phyloP scores from a whole-genome alignment of 345 rosid genomes.

The Excoecaria cochinchinensis region DNA sequence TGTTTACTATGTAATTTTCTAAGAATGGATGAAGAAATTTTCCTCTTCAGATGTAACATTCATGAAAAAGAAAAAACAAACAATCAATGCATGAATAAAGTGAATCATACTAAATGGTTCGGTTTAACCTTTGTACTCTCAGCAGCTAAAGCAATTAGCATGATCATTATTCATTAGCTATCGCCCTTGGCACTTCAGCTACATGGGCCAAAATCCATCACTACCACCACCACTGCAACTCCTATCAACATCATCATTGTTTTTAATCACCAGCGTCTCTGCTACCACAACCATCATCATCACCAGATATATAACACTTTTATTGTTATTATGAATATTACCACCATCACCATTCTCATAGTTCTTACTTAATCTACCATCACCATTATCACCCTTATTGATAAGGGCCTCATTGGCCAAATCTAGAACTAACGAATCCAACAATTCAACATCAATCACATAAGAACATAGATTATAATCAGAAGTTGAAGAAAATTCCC shows the following conservation, averaged over 20 bases:
- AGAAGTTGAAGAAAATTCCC: no score
- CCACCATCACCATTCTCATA: no score
- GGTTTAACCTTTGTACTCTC: neutral
- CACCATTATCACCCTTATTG: no score
- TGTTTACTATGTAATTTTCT: no score
- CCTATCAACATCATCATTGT: neutral
- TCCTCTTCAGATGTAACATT: neutral
- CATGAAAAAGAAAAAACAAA: neutral
- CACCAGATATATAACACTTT: no score
- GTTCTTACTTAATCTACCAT: no score
- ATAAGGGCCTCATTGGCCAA: no score
- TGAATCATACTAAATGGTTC: neutral
- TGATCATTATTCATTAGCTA: no score
- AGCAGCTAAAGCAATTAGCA: neutral
- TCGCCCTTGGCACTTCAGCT: neutral
- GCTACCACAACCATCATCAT: neutral
- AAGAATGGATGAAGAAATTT: neutral
- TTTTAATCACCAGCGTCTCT: neutral
- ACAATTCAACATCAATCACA: no score
- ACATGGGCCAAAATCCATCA: neutral
- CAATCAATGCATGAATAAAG: neutral
- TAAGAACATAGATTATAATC: no score
- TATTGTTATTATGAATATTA: no score
- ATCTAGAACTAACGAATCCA: no score
- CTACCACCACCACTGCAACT: neutral